phyloP scores from a whole-genome alignment of 164 flowering plant species.

The Taxillus chinensis region DNA sequence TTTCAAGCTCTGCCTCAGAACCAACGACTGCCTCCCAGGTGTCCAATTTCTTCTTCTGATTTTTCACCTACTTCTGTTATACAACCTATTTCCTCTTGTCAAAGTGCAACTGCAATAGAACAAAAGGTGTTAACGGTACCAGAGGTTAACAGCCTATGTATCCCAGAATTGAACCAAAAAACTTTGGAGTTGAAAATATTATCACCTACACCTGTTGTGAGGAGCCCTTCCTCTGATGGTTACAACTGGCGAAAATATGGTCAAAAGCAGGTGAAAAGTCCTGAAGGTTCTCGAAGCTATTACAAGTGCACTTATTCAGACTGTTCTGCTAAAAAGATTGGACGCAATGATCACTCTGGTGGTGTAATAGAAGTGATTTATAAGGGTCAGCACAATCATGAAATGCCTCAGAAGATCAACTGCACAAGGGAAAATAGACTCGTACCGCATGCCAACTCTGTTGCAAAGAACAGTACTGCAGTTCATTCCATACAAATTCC shows the following conservation, averaged over 20 bases:
- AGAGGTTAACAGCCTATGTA: constrained; percentile 10
- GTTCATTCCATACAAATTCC: constrained; percentile 15
- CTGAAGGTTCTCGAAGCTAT: constrained; percentile 73
- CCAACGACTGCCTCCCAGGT: constrained; percentile 16
- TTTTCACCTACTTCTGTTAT: constrained; percentile 30
- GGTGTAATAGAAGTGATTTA: constrained; percentile 48
- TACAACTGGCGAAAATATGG: constrained; percentile 95
- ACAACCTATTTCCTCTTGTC: constrained; percentile 24
- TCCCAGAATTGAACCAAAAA: constrained; percentile 16
- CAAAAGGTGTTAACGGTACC: constrained; percentile 10
- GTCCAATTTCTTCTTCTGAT: constrained; percentile 23
- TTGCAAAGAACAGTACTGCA: constrained; percentile 12
- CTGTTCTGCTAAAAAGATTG: constrained; percentile 75
- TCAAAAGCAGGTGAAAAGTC: constrained; percentile 80
- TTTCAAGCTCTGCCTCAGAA: constrained; percentile 21
- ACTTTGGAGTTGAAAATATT: constrained; percentile 17
- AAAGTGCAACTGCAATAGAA: constrained; percentile 21
- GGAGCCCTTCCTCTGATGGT: constrained; percentile 51
- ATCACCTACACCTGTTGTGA: constrained; percentile 18
- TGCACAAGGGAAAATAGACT: constrained; percentile 26
- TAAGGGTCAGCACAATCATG: constrained; percentile 73
- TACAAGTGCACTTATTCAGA: constrained; percentile 60
- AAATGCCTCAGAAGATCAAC: constrained; percentile 53
- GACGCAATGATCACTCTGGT: constrained; percentile 44
- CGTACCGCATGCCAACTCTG: constrained; percentile 20